Evolutionary conservation across 805 yeast species (phyloP).

Genomic region (Wickerhamomyces sydowiorum): DNA sequence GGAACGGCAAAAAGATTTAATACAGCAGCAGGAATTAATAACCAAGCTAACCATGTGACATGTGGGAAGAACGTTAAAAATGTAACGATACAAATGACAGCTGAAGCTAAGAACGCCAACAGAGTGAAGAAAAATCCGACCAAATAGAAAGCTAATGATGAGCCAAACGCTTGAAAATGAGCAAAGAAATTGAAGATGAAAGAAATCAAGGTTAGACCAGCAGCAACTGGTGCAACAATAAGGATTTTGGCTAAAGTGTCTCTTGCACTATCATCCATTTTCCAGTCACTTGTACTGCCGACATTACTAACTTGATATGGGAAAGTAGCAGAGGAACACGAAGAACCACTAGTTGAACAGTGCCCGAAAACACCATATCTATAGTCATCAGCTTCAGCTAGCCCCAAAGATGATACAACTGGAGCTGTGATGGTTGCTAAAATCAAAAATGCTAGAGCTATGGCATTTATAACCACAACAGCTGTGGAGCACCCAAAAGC

Average conservation of each 20-base stretch:
- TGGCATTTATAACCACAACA: slow-evolving; percentile 40
- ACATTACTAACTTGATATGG: slow-evolving; percentile 28
- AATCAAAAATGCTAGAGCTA: slow-evolving; percentile 57
- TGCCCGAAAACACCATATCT: slow-evolving; percentile 66
- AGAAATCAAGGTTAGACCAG: slow-evolving; percentile 51
- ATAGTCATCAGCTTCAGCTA: slow-evolving; percentile 41
- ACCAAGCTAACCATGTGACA: slow-evolving; percentile 69
- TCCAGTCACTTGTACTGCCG: slow-evolving; percentile 39
- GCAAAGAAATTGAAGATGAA: slow-evolving; percentile 31
- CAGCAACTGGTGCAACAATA: slow-evolving; percentile 61
- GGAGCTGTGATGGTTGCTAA: slow-evolving; percentile 62
- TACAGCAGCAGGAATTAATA: slow-evolving; percentile 61
- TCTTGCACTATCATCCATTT: slow-evolving; percentile 39
- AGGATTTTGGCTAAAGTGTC: slow-evolving; percentile 47
- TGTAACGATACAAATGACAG: slow-evolving; percentile 47
- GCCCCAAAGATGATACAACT: slow-evolving; percentile 38
- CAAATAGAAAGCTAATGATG: slow-evolving; percentile 27
- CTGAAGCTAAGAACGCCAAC: slow-evolving; percentile 47
- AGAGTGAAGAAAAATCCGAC: slow-evolving; percentile 39
- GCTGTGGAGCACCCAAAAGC: slow-evolving; percentile 35
- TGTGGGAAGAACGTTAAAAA: slow-evolving; percentile 60
- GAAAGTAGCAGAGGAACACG: slow-evolving; percentile 42
- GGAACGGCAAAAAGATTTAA: slow-evolving; percentile 47
- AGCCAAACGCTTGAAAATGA: slow-evolving; percentile 22
- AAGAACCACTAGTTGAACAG: slow-evolving; percentile 32